Conservation (phyloP, 257 asterid genomes). For the Haberlea rhodopensis region DNA sequence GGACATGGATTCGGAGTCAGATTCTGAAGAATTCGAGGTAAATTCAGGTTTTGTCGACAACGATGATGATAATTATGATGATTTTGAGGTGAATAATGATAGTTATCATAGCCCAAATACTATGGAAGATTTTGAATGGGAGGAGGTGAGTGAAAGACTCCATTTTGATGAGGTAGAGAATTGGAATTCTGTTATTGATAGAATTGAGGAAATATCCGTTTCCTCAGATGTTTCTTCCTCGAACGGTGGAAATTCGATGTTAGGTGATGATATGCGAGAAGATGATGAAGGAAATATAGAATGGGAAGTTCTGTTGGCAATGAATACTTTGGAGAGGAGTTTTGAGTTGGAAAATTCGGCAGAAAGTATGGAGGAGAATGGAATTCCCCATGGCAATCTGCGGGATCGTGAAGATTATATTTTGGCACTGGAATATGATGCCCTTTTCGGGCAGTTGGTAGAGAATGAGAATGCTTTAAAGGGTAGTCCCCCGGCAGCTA, state of each 20-base stretch:
- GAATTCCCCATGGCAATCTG: constrained; percentile 28
- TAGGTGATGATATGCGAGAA: constrained; percentile 42
- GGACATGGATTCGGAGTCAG: constrained; percentile 69
- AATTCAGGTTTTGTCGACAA: constrained; percentile 36
- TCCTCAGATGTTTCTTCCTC: constrained; percentile 49
- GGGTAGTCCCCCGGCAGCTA: constrained; percentile 94
- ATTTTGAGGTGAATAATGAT: constrained; percentile 29
- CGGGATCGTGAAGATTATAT: constrained; percentile 54
- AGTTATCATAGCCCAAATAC: constrained; percentile 34
- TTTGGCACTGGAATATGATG: constrained; percentile 48
- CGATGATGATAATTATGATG: constrained; percentile 36
- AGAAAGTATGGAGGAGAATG: constrained; percentile 27
- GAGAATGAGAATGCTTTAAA: constrained; percentile 52
- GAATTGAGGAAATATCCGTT: constrained; percentile 69
- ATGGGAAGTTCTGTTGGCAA: constrained; percentile 87
- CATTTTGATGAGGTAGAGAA: constrained; percentile 51
- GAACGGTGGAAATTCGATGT: constrained; percentile 30
- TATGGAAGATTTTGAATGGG: constrained; percentile 82
- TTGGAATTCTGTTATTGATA: constrained; percentile 55
- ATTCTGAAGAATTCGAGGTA: constrained; percentile 67
- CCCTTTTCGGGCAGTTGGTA: constrained; percentile 64
- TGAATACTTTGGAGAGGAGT: constrained; percentile 52
- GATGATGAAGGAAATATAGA: constrained; percentile 46
- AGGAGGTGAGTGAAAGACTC: constrained; percentile 65
- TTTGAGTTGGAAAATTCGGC: constrained; percentile 43